These are phyloP conservation scores for Hymenoscyphus linearis DNA, from an alignment of 2,329 filamentous ascomycete species.

Conservation along the genomic window DNA sequence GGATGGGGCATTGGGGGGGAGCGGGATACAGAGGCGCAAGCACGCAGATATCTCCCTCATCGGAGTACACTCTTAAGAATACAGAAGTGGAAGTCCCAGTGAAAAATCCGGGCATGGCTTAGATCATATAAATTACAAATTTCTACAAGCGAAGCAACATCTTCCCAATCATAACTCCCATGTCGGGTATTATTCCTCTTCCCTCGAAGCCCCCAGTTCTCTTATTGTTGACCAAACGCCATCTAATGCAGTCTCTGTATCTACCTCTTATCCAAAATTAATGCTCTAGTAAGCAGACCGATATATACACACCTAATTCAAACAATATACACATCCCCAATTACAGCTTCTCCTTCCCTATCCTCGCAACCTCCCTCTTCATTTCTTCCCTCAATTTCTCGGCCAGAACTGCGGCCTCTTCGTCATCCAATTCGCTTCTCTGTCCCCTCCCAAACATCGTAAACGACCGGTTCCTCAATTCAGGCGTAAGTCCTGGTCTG, in stretches of 20 bases:
- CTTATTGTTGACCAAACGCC: not conserved
- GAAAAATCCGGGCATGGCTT: not conserved
- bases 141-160: not conserved
- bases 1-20: too few species aligned
- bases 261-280: not conserved
- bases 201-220: not conserved
- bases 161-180: not conserved
- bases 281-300: not conserved
- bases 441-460: constrained; percentile 77
- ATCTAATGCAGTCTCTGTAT: constrained; percentile 1
- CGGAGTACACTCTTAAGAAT: not conserved
- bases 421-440: constrained; percentile 70
- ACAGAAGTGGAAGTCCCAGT: not conserved
- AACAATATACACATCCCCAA: not conserved
- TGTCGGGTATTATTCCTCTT: not conserved
- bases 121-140: not conserved
- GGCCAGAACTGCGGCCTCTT: constrained; percentile 60
- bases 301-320: not conserved
- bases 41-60: too few species aligned
- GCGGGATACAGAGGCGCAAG: too few species aligned
- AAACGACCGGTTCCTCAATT: constrained; percentile 54
- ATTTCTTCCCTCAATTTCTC: constrained; percentile 47
- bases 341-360: constrained; percentile 22
- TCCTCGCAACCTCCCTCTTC: constrained; percentile 39
- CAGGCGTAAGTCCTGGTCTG: constrained; percentile 55